Base-by-base conservation (phyloP, 2,329 filamentous ascomycete species). In the Pezicula neosporulosa region DNA sequence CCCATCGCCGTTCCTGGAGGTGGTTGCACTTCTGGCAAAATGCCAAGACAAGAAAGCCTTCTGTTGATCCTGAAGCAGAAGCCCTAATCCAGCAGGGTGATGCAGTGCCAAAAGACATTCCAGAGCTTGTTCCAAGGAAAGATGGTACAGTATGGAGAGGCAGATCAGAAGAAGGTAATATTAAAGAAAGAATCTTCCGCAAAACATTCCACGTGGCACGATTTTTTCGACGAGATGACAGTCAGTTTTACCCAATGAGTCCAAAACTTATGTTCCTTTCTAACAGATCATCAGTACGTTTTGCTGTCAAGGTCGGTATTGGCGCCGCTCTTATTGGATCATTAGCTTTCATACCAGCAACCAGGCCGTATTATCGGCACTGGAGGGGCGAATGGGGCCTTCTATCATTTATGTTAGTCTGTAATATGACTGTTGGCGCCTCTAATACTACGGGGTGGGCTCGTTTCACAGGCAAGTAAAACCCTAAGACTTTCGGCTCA, bases 331-430 rank as follows among this genome's bases (percentile, higher is more conserved):
- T 97, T 0, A 97, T 93, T 74, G 93, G 91, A 16, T 82, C 94
- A 68, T 89, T 95, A 60, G 87, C 94, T 2, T 99, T 96, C 63
- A 80, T 97, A 33, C 81, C 85, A 1, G 73, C 79, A 8, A 96
- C 91, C 2, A 78, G 91, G 48, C 88, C 89, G 0, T 78, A 87
- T 18, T 99, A 97, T 67, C 79, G 84, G 48, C 86, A 87, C 62
- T 97, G 92, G 90, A 80, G 93, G 66, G 93, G 93, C 28, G 94
- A 99, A 76, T 99, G 94, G 94, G 94, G 94, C 19, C 77, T 99
- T 2, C 70, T 99, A 50, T 96, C 91, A 0, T 97, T 96, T 74
- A 97, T 97, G 93, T 85, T 97, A 65, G 94, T 99, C 21, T 96
- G 92, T 66, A 91, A 89, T 36, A 97, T 97, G 91, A 99, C 93